Evolutionary conservation across 371 early-diverging fungal genomes (phyloP).

Genomic region (Dichotomocladium elegans): DNA sequence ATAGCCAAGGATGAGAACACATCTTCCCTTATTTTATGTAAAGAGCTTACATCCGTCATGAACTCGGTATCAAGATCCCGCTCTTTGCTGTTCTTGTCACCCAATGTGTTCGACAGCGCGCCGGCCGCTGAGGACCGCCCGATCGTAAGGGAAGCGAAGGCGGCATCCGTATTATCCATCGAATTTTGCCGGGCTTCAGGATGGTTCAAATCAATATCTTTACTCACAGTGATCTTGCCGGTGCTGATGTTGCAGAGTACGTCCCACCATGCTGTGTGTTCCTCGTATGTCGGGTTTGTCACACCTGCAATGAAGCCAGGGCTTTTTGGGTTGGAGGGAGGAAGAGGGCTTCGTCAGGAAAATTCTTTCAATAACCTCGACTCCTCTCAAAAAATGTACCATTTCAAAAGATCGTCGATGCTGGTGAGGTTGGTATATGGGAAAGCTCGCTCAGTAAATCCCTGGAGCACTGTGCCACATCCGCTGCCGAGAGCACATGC

Average conservation of each 20-base stretch:
- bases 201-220: conserved; percentile 51
- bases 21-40: neutral
- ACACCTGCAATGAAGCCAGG: conserved; percentile 96
- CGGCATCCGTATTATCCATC: conserved; percentile 1
- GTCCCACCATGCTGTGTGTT: conserved; percentile 94
- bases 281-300: conserved; percentile 92
- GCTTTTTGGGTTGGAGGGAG: conserved; percentile 36
- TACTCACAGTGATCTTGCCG: conserved; percentile 87
- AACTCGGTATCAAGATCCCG: conserved; percentile 56
- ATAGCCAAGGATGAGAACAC: too few relatives aligned
- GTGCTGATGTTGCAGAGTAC: conserved; percentile 89
- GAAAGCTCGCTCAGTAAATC: conserved; percentile 87
- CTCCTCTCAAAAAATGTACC: too few relatives aligned
- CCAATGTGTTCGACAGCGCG: neutral
- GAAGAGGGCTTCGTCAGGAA: neutral
- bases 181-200: conserved; percentile 7
- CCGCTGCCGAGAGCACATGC: conserved; percentile 89
- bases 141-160: conserved; percentile 18
- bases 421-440: conserved; percentile 87
- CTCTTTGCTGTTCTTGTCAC: conserved; percentile 16
- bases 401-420: conserved; percentile 78
- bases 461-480: conserved; percentile 80
- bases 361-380: too few relatives aligned
- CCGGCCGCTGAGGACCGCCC: conserved; percentile 12
- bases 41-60: conserved; percentile 54